Percentiles rank a stretch among this genome's conserved stretches.
phyloP scores from a whole-genome alignment of 1,284 basidiomycete genomes.

The Sphaerobolus stellatus region DNA sequence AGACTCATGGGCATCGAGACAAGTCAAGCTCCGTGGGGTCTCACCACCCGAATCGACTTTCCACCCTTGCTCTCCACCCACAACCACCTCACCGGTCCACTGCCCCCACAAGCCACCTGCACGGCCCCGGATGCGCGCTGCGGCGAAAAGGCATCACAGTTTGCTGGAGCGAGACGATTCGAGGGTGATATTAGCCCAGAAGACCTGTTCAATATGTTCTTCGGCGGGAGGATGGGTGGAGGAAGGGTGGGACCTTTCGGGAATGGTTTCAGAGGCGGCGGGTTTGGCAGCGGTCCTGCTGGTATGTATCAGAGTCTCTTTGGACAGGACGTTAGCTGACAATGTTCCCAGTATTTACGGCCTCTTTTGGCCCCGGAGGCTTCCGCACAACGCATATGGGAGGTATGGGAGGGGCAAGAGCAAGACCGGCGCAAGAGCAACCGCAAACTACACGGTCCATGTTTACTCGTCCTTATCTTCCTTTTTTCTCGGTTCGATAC shows the following conservation, averaged over 20 bases:
- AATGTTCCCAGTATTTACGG: slow-evolving; percentile 65
- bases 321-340: no score
- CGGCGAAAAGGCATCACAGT: no score
- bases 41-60: no score
- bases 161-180: slow-evolving; percentile 59
- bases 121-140: no score
- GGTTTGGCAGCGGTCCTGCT: slow-evolving; percentile 58
- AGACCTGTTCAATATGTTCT: slow-evolving; percentile 99
- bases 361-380: slow-evolving; percentile 74
- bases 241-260: slow-evolving; percentile 41
- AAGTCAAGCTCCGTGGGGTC: no score
- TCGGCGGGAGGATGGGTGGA: slow-evolving; percentile 70
- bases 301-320: no score
- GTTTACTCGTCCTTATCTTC: slow-evolving; percentile 82
- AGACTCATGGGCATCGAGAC: no score
- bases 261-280: slow-evolving; percentile 31
- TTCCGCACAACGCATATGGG: slow-evolving; percentile 64
- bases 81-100: no score
- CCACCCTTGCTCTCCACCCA: no score
- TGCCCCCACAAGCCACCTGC: no score
- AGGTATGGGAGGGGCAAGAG: slow-evolving; percentile 31
- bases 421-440: no score
- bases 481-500: slow-evolving; percentile 86
- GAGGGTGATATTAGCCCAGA: slow-evolving; percentile 91
- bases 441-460: slow-evolving; percentile 61